Conservation (phyloP, 495 filamentous ascomycete genomes). For the Neurospora tetraspora region DNA sequence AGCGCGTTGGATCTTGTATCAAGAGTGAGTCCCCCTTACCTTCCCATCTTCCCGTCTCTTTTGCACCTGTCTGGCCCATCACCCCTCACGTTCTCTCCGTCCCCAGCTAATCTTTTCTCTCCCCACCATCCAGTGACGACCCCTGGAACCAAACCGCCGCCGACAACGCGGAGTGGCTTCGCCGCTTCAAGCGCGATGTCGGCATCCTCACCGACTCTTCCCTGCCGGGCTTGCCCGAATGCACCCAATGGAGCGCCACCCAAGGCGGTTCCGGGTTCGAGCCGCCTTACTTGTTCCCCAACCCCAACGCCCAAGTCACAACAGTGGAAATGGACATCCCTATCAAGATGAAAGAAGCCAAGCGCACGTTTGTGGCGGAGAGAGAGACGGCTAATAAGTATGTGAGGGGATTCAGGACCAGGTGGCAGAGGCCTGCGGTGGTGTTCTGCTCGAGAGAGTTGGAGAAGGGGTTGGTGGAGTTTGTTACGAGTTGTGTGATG, state of each 20-base stretch:
- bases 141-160: constrained; percentile 68
- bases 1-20: constrained; percentile 46
- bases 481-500: constrained; percentile 15
- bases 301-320: constrained; percentile 14
- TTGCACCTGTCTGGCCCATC: background rate
- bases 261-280: constrained; percentile 40
- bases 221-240: constrained; percentile 33
- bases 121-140: constrained; percentile 40
- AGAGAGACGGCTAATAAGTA: constrained; percentile 30
- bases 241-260: constrained; percentile 26
- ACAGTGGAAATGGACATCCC: constrained; percentile 9
- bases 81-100: background rate
- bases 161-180: constrained; percentile 63
- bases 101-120: background rate
- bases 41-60: background rate
- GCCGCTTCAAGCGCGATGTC: constrained; percentile 54
- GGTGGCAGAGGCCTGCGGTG: constrained; percentile 28
- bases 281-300: constrained; percentile 31
- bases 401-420: constrained; percentile 21
- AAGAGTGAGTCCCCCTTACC: constrained; percentile 29
- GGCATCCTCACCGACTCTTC: constrained; percentile 39
- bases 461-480: constrained; percentile 34
- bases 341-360: constrained; percentile 21
- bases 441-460: constrained; percentile 46
- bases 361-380: constrained; percentile 26